Conservation (phyloP, 2,329 filamentous ascomycete genomes). For the Diaporthe citriasiana region DNA sequence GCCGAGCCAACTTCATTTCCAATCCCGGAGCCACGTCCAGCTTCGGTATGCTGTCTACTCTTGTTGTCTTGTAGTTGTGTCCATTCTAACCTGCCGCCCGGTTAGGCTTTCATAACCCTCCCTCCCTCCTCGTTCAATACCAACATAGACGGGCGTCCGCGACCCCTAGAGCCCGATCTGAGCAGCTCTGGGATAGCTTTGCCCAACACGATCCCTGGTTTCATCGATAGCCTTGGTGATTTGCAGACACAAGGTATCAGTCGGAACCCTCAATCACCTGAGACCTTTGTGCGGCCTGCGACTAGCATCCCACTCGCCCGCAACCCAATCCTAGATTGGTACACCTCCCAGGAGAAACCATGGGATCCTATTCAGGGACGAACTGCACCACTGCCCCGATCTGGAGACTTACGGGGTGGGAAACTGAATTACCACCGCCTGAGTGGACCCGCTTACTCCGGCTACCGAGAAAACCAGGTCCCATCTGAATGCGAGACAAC, state of each 20-base stretch:
- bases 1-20: constrained; percentile 14
- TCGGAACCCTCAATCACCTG: constrained; percentile 14
- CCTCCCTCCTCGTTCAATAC: background rate
- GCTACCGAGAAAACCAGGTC: constrained; percentile 32
- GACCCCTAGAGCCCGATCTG: constrained; percentile 44
- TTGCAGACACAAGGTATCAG: constrained; percentile 22
- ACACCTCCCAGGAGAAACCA: constrained; percentile 26
- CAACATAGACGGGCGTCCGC: constrained; percentile 44
- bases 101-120: constrained; percentile 42
- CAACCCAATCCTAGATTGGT: constrained; percentile 30
- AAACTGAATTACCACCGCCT: constrained; percentile 8
- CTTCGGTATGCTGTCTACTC: constrained; percentile 40
- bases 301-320: constrained; percentile 11
- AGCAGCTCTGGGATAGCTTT: constrained; percentile 41
- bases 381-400: background rate
- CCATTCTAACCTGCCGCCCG: constrained; percentile 42
- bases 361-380: constrained; percentile 39
- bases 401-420: constrained; percentile 20
- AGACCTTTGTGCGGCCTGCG: constrained; percentile 23
- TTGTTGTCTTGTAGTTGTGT: constrained; percentile 32
- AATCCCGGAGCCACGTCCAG: constrained; percentile 15
- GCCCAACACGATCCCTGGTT: constrained; percentile 17
- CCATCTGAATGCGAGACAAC: constrained; percentile 45
- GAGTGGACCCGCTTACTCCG: constrained; percentile 19
- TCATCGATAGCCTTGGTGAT: constrained; percentile 34